These are phyloP conservation scores for Tetraselmis chui DNA, from an alignment of 139 green algal species.

Conservation along the genomic window DNA sequence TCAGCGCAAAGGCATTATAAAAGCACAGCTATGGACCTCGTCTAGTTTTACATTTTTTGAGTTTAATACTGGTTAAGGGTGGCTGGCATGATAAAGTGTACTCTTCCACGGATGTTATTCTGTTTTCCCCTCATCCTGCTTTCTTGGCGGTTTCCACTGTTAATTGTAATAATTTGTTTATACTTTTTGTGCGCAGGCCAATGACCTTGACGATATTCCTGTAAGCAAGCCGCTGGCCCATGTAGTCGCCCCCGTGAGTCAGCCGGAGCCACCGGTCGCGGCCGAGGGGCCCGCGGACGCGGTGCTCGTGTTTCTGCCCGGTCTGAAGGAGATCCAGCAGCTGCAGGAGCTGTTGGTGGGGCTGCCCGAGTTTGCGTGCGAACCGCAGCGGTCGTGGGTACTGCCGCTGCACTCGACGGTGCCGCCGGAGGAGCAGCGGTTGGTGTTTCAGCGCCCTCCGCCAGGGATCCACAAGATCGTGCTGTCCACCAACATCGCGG, in stretches of 20 bases:
- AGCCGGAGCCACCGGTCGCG: not conserved
- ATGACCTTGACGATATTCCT: not conserved
- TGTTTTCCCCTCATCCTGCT: too few relatives aligned
- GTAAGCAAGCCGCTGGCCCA: not conserved
- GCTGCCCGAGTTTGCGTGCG: not conserved
- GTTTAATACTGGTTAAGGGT: too few relatives aligned
- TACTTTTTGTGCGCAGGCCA: too few relatives aligned
- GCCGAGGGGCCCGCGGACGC: conserved; percentile 5
- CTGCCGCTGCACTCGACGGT: conserved; percentile 27
- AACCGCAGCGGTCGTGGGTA: conserved; percentile 8
- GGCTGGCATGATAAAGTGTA: too few relatives aligned
- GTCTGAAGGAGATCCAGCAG: conserved; percentile 20
- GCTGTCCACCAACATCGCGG: conserved; percentile 51
- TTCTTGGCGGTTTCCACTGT: too few relatives aligned
- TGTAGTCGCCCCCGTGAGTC: not conserved
- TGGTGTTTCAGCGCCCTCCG: conserved; percentile 33
- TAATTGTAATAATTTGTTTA: too few relatives aligned
- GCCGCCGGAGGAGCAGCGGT: conserved; percentile 24
- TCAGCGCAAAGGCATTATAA: too few relatives aligned
- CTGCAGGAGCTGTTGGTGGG: not conserved
- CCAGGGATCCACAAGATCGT: conserved; percentile 45
- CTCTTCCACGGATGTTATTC: too few relatives aligned
- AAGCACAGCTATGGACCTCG: too few relatives aligned
- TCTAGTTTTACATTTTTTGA: too few relatives aligned
- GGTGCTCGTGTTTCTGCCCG: conserved; percentile 32